Conservation (phyloP, 768 basidiomycete species). For the Boletales sp. region DNA sequence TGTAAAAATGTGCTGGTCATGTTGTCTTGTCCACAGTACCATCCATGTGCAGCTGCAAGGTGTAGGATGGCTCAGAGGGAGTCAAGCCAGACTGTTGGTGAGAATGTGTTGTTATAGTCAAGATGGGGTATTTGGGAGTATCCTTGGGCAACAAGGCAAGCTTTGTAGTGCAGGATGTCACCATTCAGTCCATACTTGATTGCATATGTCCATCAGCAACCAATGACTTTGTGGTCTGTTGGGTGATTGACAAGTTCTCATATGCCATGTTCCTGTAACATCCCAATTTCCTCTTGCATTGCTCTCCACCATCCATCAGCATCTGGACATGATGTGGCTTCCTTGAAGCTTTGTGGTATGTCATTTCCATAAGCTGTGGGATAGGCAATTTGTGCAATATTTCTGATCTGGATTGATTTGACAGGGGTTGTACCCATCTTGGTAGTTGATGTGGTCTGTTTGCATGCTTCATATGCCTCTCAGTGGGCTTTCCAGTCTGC, state of each 20-base stretch:
- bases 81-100: constrained; percentile 24
- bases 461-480: not conserved
- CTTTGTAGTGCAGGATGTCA: constrained; percentile 26
- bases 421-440: too few species aligned
- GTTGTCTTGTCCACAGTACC: constrained; percentile 8
- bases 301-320: not conserved
- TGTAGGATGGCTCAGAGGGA: constrained; percentile 21
- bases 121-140: constrained; percentile 36
- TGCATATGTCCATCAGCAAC: not conserved
- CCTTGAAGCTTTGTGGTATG: not conserved
- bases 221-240: not conserved
- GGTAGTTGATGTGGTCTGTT: not conserved
- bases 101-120: constrained; percentile 34
- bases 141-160: constrained; percentile 39
- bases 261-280: too few species aligned
- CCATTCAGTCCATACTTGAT: constrained; percentile 2
- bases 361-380: not conserved
- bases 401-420: too few species aligned
- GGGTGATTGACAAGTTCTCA: constrained; percentile 9
- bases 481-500: not conserved
- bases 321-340: not conserved
- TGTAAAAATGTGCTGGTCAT: constrained; percentile 7
- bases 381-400: not conserved
- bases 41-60: constrained; percentile 5
- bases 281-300: constrained; percentile 12